phyloP scores from a whole-genome alignment of 2,329 filamentous ascomycete genomes.

The Calonectria leucothoes region DNA sequence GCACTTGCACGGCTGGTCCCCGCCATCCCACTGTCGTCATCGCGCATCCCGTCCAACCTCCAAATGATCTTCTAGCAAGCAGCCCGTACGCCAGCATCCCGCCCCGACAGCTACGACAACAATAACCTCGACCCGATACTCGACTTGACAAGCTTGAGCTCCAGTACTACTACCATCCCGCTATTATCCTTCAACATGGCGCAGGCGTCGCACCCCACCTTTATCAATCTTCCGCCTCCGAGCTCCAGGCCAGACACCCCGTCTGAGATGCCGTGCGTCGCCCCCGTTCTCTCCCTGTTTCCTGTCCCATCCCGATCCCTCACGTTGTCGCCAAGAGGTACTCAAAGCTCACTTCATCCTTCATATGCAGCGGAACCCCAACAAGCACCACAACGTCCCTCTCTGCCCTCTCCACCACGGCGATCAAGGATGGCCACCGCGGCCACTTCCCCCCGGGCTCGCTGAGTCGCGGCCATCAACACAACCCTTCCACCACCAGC shows the following conservation, averaged over 20 bases:
- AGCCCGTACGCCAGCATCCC: not conserved
- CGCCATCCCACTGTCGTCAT: constrained; percentile 15
- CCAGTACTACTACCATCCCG: constrained; percentile 5
- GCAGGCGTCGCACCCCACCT: constrained; percentile 66
- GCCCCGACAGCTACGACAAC: not conserved
- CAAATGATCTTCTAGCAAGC: not conserved
- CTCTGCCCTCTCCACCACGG: constrained; percentile 90
- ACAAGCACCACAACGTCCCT: constrained; percentile 94
- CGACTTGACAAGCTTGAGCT: constrained; percentile 4
- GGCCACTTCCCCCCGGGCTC: constrained; percentile 74
- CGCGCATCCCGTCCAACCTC: constrained; percentile 7
- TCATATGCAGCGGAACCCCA: constrained; percentile 79
- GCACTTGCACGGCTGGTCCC: not conserved
- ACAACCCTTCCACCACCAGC: constrained; percentile 73
- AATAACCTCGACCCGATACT: not conserved
- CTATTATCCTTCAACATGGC: constrained; percentile 49
- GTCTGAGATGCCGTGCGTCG: constrained; percentile 86
- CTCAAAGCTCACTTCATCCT: constrained; percentile 25
- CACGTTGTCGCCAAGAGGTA: constrained; percentile 9
- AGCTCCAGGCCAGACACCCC: constrained; percentile 87
- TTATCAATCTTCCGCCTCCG: constrained; percentile 87
- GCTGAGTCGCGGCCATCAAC: constrained; percentile 68
- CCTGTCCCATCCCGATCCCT: constrained; percentile 1
- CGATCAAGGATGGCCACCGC: constrained; percentile 95
- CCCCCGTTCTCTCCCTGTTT: not conserved